Base-by-base conservation (phyloP, 768 basidiomycete species). In the Collybia sordida region DNA sequence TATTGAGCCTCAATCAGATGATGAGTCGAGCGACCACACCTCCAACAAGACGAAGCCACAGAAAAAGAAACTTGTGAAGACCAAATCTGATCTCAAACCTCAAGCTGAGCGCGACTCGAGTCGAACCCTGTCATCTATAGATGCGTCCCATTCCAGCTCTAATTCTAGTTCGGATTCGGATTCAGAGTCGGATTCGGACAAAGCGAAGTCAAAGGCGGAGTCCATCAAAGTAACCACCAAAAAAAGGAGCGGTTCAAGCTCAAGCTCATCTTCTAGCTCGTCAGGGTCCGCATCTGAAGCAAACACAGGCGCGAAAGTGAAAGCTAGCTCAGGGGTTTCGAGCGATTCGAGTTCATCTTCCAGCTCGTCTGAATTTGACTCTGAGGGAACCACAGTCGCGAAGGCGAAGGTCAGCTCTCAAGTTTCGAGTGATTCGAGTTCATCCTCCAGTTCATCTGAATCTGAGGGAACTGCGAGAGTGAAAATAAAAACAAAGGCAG, bases 21-120 rank as follows among this genome's bases (percentile, higher is more conserved):
- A 74, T 38, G 68, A 74, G 54, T 71, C 69, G 12, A 73, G 67
- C 45, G 67, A 73, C 50, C 50, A 64, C 14, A 48, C 44, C 3
- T 19, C 45, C 1, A 49, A 27, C 40, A 45, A 34, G 34, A 21
- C 27, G 9, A 53, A 49, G 36, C n/a, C 38, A 35, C 43, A 34
- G 12, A 51, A 56, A 37, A 46, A 39, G 50, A 54, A 53, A 39
- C 41, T 34, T 6, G 36, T 41, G 8, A 56, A 56, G 42, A 39
- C 39, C 34, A 27, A 51, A 49, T 35, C 43, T 25, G 7, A 42
- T 24, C 17, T 23, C 42, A 35, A 42, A 47, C 15, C 25, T 27
- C 19, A 52, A 41, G 21, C 43, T 22, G 51, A 53, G 37, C 52
- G 45, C 19, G 47, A 53, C n/a, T 58, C 56, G 2, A 62, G 59